Percentiles rank a stretch among this genome's conserved stretches.
These are phyloP conservation scores for Trichoderma sp. DNA, from an alignment of 2,329 filamentous ascomycete species.

Conservation along the genomic window DNA sequence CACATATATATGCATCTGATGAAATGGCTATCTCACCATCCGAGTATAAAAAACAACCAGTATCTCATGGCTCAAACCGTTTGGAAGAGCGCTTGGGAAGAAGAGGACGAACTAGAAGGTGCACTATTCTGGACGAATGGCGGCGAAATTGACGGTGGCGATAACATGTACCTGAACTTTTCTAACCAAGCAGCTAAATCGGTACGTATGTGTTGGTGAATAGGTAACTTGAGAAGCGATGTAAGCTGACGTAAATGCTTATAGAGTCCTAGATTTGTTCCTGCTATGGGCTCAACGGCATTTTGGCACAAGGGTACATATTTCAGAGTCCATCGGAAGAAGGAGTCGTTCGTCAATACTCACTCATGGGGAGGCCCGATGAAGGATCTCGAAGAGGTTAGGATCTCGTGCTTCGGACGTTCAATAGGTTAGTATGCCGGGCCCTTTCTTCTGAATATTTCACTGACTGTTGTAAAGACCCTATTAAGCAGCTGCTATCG, in stretches of 20 bases:
- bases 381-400: constrained; percentile 55
- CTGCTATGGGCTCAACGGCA: constrained; percentile 53
- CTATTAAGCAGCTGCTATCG: constrained; percentile 58
- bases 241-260: not conserved
- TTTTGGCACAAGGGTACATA: constrained; percentile 58
- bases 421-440: constrained; percentile 34
- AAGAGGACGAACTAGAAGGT: constrained; percentile 49
- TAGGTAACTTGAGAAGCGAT: not conserved
- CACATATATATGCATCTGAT: constrained; percentile 61
- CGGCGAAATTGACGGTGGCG: constrained; percentile 42
- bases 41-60: constrained; percentile 52
- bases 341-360: constrained; percentile 44
- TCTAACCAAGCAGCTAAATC: constrained; percentile 58
- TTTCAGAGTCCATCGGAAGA: constrained; percentile 51
- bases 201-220: constrained; percentile 35
- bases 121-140: constrained; percentile 42
- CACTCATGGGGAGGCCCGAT: constrained; percentile 40
- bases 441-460: not conserved
- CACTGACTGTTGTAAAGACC: constrained; percentile 36
- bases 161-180: constrained; percentile 56
- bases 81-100: constrained; percentile 58
- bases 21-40: constrained; percentile 58
- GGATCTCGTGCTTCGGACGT: constrained; percentile 58
- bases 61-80: constrained; percentile 58
- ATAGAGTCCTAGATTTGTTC: constrained; percentile 54